Evolutionary conservation across 225 moss, liverwort and hornwort genomes (phyloP).

Genomic region (Straminergon stramineum): DNA sequence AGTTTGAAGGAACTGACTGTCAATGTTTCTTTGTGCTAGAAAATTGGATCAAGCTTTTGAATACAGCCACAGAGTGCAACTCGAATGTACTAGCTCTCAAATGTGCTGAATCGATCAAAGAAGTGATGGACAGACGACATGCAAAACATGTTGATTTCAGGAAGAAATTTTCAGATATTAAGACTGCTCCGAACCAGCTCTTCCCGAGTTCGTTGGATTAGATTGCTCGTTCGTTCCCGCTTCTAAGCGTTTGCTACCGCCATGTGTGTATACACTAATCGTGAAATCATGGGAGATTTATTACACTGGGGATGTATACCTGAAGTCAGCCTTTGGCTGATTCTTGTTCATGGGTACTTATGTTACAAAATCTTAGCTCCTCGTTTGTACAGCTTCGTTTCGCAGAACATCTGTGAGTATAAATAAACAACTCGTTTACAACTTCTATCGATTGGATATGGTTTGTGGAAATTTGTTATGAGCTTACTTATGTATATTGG

Average conservation of each 20-base stretch:
- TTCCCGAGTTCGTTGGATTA: slow-evolving; percentile 6
- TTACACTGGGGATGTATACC: not conserved
- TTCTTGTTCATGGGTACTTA: not conserved
- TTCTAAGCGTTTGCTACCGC: not conserved
- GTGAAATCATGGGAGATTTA: not conserved
- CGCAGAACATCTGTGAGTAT: not conserved
- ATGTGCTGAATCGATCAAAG: slow-evolving; percentile 64
- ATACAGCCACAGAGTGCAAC: slow-evolving; percentile 63
- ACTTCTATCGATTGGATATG: not conserved
- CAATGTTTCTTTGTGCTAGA: slow-evolving; percentile 22
- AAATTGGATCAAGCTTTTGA: slow-evolving; percentile 91
- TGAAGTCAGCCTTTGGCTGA: not conserved
- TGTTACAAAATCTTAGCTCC: not conserved
- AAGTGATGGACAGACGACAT: slow-evolving; percentile 52
- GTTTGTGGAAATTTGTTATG: not conserved
- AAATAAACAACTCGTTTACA: slow-evolving; percentile 1
- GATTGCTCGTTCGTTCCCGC: not conserved
- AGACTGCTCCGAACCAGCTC: slow-evolving; percentile 68
- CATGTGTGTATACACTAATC: not conserved
- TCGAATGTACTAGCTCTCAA: slow-evolving; percentile 52
- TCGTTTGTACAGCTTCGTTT: slow-evolving; percentile 1
- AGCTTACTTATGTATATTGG: not conserved
- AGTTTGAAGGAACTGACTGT: not conserved
- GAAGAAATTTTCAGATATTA: slow-evolving; percentile 54
- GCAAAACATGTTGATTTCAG: not conserved